Base-by-base conservation (phyloP, 495 filamentous ascomycete species). In the Penicillium chermesinum region DNA sequence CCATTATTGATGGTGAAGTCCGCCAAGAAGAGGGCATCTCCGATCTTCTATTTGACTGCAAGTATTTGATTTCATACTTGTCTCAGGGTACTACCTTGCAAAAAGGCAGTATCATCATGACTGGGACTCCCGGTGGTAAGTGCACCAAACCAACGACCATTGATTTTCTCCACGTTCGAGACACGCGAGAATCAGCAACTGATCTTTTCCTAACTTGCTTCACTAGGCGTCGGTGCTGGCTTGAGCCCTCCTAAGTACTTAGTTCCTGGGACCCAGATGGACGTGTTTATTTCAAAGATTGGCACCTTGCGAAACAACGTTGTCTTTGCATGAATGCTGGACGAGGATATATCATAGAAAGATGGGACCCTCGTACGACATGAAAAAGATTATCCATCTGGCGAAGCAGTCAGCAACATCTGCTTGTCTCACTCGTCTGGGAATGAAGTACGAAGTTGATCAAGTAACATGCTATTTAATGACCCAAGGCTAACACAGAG, bases 91-190 rank as follows among this genome's bases (percentile, higher is more conserved):
- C 83, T 30, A 88, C 86, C 7, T 57, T 89, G 39, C 58, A 86
- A 42, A 83, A 82, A n/a, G 87, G 87, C 0, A 84, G 87, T 64
- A 43, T 88, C 37, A 85, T 89, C 44, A 88, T 87, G 58, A 88
- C 86, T 15, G 86, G 86, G 45, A 89, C 86, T 58, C 68, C 68
- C 2, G 57, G 63, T 20, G 65, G 65, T 58, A 44, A 61, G 46
- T 60, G 35, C 13, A 12, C 13, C 14, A n/a, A n/a, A n/a, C n/a
- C n/a, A n/a, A n/a, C n/a, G n/a, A n/a, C n/a, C n/a, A n/a, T n/a
- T n/a, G n/a, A n/a, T n/a, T n/a, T 30, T 30, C 5, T 30, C 25
- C 25, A 30, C 10, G 25, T 30, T 5, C 25, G 25, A 10, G 25
- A n/a, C n/a, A n/a, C n/a, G n/a, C n/a, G n/a, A n/a, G n/a, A n/a